Conservation (phyloP, 345 rosid species). For the Psidium friedrichsthalianum region DNA sequence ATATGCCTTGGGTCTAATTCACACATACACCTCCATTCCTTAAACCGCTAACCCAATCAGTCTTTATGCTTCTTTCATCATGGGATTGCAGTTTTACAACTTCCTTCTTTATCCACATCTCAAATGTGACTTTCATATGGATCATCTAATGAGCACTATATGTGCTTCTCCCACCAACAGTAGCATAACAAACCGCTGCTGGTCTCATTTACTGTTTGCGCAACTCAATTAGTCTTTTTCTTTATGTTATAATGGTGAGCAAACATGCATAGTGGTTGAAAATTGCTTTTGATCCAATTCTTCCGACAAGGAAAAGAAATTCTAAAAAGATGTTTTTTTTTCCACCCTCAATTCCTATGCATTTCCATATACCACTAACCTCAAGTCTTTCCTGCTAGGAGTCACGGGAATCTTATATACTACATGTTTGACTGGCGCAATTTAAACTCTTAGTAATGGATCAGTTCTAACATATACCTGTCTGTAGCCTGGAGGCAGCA, state of each 20-base stretch:
- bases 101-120: neutral
- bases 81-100: neutral
- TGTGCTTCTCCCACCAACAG: neutral
- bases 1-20: neutral
- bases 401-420: neutral
- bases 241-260: neutral
- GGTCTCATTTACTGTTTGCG: neutral
- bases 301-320: neutral
- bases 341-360: neutral
- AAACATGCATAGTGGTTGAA: neutral
- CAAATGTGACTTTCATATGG: neutral
- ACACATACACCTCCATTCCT: neutral
- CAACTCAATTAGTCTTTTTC: neutral
- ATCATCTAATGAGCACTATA: neutral
- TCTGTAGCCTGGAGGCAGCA: constrained; percentile 74
- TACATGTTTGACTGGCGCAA: neutral
- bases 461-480: neutral
- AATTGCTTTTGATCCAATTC: neutral
- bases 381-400: neutral
- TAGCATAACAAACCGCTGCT: neutral
- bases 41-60: neutral
- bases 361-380: neutral
- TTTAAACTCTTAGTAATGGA: neutral
- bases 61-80: neutral
- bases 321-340: neutral